Evolutionary conservation across 495 filamentous ascomycete species (phyloP), one percentile per base, ranked within the genome.

Genomic region (Trichoderma gamsii): DNA sequence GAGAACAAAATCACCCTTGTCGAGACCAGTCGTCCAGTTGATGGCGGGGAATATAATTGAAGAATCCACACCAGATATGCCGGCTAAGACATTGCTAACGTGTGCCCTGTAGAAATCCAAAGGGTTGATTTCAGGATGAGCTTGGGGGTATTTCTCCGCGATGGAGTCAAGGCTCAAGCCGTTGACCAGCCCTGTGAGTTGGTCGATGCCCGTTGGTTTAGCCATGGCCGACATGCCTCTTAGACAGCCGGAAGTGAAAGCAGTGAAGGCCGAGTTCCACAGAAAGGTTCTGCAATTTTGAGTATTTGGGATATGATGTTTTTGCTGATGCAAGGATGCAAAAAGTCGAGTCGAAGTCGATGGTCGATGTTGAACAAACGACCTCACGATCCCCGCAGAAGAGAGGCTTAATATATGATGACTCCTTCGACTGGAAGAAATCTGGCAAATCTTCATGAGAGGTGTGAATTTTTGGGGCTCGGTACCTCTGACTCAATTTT

Each of bases 41-140:
- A 98, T 78, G 38, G 87, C 86, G 23, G 88, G 80, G 73, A 90
- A 96, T 74, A 99, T 91, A 75, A 92, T 86, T 64, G 82, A 82
- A 3, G 86, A 72, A 61, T 94, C 90, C 64, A 94, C 88, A 12
- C 86, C 90, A 23, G 89, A 87, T 64, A 90, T 84, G n/a, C 84
- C 80, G n/a, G 85, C 82, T 41, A 99, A 80, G 41, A 89, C 82
- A 59, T 90, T 83, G 67, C 90, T 84, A 70, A 97, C 88, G 70
- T 96, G 91, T 65, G 89, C 85, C 51, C 95, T 85, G 83, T 94
- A 98, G 69, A 96, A 81, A 76, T 99, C 94, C 68, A 92, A 83
- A 27, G 91, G 90, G 81, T 99, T 99, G 73, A 87, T 69, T 12
- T 88, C 83, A 27, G 93, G 91, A 70, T 85, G 78, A 44, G 82